Evolutionary conservation across 495 filamentous ascomycete genomes (phyloP), one percentile per base, ranked within the genome.

Genomic region (Penicillium paradoxum): DNA sequence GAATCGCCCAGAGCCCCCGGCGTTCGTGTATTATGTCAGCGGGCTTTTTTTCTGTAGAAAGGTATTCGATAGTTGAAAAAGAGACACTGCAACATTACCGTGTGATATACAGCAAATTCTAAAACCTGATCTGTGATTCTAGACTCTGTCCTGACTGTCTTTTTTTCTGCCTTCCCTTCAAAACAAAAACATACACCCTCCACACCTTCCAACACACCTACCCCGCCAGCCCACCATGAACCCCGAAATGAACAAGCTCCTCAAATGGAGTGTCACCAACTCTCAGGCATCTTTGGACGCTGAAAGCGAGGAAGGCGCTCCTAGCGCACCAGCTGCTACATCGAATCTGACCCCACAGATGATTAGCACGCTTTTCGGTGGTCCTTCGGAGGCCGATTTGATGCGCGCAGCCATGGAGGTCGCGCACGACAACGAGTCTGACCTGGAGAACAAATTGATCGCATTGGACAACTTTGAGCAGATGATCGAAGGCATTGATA

Each of bases 401-500:
- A 97, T 98, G 93, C 82, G 80, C 45, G 82, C 83, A 30, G 78
- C 87, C 41, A 93, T 98, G 81, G 79, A 75, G 14, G 82, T 85
- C 29, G 81, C 97, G 51, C 73, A 72, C 17, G 82, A 77, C 0
- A 64, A 80, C 5, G 81, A 89, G 57, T 63, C 83, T 29, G 75
- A 81, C 6, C 75, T 95, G 51, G 84, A 91, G 37, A 82, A 92
- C 66, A 89, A 88, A 68, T 65, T 95, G 33, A 83, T 82, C 42
- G 95, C 95, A 27, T 95, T 97, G 69, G 93, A 98, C 78, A 95
- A 97, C 74, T 87, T 97, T 45, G 91, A 97, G 73, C 86, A 95
- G 66, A 74, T 97, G 36, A 84, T 97, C 58, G 93, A 96, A 74
- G 79, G 76, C 34, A 80, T 97, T 54, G 93, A 98, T 74, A 98